Evolutionary conservation across 73 alveolate species (phyloP), one percentile per base, ranked within the genome.

Genomic region (Effrenium voratum): DNA sequence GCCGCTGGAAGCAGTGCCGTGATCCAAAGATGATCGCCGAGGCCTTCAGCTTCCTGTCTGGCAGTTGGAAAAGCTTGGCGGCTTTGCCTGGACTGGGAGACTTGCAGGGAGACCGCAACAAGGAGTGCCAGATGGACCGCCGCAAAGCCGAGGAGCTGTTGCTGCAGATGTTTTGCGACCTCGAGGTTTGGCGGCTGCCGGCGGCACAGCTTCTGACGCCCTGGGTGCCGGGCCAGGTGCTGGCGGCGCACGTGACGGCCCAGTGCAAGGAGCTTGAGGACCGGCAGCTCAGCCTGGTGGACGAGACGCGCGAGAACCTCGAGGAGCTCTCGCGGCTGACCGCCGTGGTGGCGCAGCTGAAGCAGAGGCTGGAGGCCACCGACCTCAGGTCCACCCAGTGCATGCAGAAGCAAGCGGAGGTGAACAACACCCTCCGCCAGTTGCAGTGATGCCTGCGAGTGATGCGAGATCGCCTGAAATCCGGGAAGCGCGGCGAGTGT

Each of bases 401-500:
- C 87, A 90, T 90, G 97, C 97, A 90, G 97, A 90, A 90, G 76
- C 97, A 90, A 30, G 87, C 97, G n/a, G 97, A 49, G 28, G 73
- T n/a, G n/a, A n/a, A n/a, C n/a, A n/a, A n/a, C n/a, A n/a, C n/a
- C n/a, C n/a, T n/a, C n/a, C n/a, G n/a, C n/a, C n/a, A n/a, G n/a
- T n/a, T n/a, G n/a, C n/a, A n/a, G n/a, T n/a, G n/a, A n/a, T n/a
- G n/a, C n/a, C n/a, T n/a, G n/a, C n/a, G n/a, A n/a, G n/a, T n/a
- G n/a, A n/a, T n/a, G n/a, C n/a, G n/a, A n/a, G n/a, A n/a, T n/a
- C n/a, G n/a, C n/a, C n/a, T n/a, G n/a, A n/a, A n/a, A n/a, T n/a
- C n/a, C n/a, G n/a, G n/a, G n/a, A n/a, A n/a, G n/a, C n/a, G n/a
- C n/a, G n/a, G n/a, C n/a, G n/a, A n/a, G n/a, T n/a, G n/a, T n/a